Evolutionary conservation across 306 rosid species (phyloP), one percentile per base, ranked within the genome.

Genomic region (Lithocarpus polystachyus): DNA sequence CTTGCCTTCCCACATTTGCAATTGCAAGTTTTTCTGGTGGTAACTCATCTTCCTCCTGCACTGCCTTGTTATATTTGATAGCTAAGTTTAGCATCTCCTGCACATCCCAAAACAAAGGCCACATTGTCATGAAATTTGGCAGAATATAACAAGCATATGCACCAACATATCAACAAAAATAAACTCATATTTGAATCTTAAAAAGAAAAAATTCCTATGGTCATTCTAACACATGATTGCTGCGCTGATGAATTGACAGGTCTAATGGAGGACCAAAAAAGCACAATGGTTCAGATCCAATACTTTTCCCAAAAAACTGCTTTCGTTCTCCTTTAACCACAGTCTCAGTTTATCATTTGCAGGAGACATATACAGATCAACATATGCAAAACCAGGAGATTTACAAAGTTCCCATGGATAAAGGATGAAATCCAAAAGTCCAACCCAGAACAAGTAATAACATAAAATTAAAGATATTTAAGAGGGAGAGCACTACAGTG

Each of bases 1-100:
- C 98, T 81, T 92, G 97, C 78, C 98, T 92, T 70, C 98, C 98
- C 72, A 92, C 98, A 80, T 92, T 94, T 37, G 96, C 98, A 12
- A 94, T 89, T 23, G 97, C 97, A 37, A 94, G 97, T 79, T 90
- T 90, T 82, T 94, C 98, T 4, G 97, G 97, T 4, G 97, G 81
- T 68, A 94, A 77, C 84, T 94, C 98, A 60, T 92, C 97, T 87
- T 94, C 98, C 83, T 94, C 98, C 79, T 92, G 97, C 77, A 94
- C 98, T 14, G 97, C 98, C 84, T 94, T 94, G 84, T 90, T 94
- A 91, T 94, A 94, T 73, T 89, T 92, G 14, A 86, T 22, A 23
- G 98, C 97, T 62, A 94, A 84, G 79, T 64, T 86, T 5, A 89
- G 90, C 98, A 94, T 92, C 75, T 92, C 97, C 98, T 94, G 92